Percentiles rank a stretch among this genome's conserved stretches.
These are phyloP conservation scores for Solidago caesia DNA, from an alignment of 129 eudicot genomes.

Conservation along the genomic window DNA sequence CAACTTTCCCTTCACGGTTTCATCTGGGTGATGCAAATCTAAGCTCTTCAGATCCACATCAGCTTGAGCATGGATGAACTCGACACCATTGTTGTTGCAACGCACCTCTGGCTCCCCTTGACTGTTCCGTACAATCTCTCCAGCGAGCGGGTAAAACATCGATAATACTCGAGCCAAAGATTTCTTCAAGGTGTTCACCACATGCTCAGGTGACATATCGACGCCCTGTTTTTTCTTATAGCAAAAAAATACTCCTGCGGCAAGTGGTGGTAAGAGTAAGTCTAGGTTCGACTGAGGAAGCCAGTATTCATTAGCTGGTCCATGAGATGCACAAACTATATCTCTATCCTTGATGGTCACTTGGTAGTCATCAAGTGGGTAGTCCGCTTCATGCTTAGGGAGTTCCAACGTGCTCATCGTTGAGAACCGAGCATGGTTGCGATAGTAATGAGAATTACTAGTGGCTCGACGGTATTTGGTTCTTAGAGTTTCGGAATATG, in stretches of 20 bases:
- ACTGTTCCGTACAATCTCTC: conserved; percentile 3
- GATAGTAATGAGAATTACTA: too few relatives aligned
- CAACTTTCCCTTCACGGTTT: conserved; percentile 38
- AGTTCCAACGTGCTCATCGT: too few relatives aligned
- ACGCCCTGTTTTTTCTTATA: conserved; percentile 19
- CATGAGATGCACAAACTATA: too few relatives aligned
- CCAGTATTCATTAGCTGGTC: conserved; percentile 30
- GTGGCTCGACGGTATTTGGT: too few relatives aligned
- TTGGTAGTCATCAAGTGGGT: too few relatives aligned
- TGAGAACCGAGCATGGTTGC: too few relatives aligned
- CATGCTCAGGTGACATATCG: conserved; percentile 2
- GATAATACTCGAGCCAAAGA: conserved; percentile 43
- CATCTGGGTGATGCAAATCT: conserved; percentile 41
- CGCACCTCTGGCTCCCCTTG: conserved; percentile 53
- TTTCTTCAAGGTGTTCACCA: conserved; percentile 38
- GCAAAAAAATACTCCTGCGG: conserved; percentile 53
- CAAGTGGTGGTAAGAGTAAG: conserved; percentile 51
- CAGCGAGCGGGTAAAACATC: conserved; percentile 35
- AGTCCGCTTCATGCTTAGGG: too few relatives aligned
- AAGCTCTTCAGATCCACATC: conserved; percentile 43
- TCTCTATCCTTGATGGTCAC: too few relatives aligned
- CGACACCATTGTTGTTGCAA: conserved; percentile 62
- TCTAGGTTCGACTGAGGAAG: conserved; percentile 58
- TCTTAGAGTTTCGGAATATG: too few relatives aligned
- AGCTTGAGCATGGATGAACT: conserved; percentile 40